Percentiles rank a stretch among this genome's conserved stretches.
Conservation (phyloP, 805 yeast genomes). For the Trichomonascus vanleenenianus region DNA sequence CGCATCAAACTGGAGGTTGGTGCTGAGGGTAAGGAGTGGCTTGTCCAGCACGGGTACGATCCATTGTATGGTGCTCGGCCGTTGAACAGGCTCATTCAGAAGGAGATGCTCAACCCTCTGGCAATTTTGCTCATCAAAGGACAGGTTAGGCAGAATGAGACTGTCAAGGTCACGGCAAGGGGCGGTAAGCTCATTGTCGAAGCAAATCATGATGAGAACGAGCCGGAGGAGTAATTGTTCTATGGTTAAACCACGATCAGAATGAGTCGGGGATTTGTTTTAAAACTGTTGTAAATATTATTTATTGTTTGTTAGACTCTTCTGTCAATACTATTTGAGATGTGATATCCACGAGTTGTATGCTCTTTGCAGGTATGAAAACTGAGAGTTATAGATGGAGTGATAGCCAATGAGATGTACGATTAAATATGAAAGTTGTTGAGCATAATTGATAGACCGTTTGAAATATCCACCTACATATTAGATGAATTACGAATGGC, state of each 20-base stretch:
- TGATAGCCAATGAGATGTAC: no score
- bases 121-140: conserved; percentile 76
- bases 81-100: conserved; percentile 81
- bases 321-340: no score
- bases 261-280: conserved; percentile 6
- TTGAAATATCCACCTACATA: no score
- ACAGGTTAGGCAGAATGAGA: conserved; percentile 53
- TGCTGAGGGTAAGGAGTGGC: conserved; percentile 64
- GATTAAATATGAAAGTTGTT: no score
- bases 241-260: conserved; percentile 35
- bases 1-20: conserved; percentile 54
- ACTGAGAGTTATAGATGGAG: no score
- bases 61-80: conserved; percentile 95
- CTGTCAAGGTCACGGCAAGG: conserved; percentile 43
- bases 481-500: no score
- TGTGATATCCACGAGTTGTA: no score
- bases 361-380: no score
- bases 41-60: conserved; percentile 83
- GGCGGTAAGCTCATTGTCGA: conserved; percentile 37
- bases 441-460: no score
- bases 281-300: conserved; percentile 5
- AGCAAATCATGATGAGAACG: conserved; percentile 35
- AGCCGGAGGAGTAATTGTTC: conserved; percentile 5
- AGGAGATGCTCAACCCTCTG: conserved; percentile 78
- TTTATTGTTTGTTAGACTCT: no score